These are phyloP conservation scores for Ballota nigra DNA, from an alignment of 257 asterid genomes.

Conservation along the genomic window DNA sequence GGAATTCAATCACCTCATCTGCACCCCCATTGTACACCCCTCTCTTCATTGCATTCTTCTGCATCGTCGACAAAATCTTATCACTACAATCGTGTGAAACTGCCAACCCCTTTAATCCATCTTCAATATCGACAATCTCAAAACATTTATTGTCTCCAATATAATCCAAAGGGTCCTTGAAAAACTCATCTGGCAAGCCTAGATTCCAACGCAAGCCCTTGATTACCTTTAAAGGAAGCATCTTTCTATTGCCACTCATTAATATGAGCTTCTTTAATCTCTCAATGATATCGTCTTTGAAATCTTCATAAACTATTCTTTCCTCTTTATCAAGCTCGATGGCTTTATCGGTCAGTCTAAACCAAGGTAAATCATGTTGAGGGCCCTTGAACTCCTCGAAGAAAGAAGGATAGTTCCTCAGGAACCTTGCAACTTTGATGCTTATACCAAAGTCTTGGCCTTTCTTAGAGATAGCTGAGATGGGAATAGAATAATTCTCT, in stretches of 20 bases:
- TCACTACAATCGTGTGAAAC: slow-evolving; percentile 34
- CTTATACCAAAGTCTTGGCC: slow-evolving; percentile 51
- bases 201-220: slow-evolving; percentile 71
- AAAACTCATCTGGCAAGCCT: slow-evolving; percentile 73
- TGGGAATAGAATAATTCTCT: slow-evolving; percentile 59
- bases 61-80: slow-evolving; percentile 46
- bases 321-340: slow-evolving; percentile 74
- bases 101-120: slow-evolving; percentile 68
- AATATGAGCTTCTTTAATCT: slow-evolving; percentile 70
- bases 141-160: slow-evolving; percentile 37
- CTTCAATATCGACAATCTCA: slow-evolving; percentile 59
- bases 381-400: slow-evolving; percentile 88
- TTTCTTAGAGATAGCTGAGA: slow-evolving; percentile 67
- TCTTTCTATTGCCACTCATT: slow-evolving; percentile 61
- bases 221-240: slow-evolving; percentile 68
- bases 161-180: slow-evolving; percentile 46
- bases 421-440: slow-evolving; percentile 64
- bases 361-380: slow-evolving; percentile 72
- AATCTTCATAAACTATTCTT: slow-evolving; percentile 44
- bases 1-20: slow-evolving; percentile 58
- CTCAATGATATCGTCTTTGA: slow-evolving; percentile 47
- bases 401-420: slow-evolving; percentile 77
- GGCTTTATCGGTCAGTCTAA: slow-evolving; percentile 63
- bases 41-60: slow-evolving; percentile 54
- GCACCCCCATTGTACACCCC: slow-evolving; percentile 52